A percentile compares a stretch with the other conserved stretches of the same genome.
Evolutionary conservation across 345 rosid species (phyloP).

Genomic region (Pelargonium nanum): DNA sequence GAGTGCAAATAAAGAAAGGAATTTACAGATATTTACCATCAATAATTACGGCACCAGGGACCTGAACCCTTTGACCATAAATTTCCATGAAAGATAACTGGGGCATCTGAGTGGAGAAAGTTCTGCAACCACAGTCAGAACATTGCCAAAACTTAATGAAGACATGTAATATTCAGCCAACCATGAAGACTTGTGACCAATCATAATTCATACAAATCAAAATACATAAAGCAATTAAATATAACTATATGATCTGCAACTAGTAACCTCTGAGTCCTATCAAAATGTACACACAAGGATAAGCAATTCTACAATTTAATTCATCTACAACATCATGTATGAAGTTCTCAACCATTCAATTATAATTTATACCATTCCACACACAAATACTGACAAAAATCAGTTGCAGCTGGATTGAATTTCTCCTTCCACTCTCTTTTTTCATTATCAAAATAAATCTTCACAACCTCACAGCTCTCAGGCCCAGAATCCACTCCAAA

Average conservation of each 20-base stretch:
- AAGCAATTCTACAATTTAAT: too few species aligned
- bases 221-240: neutral
- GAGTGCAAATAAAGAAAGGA: neutral
- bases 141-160: neutral
- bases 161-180: neutral
- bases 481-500: neutral
- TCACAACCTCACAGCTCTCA: neutral
- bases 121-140: conserved; percentile 23
- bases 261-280: neutral
- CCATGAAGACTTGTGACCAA: neutral
- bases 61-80: conserved; percentile 52
- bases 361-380: too few species aligned
- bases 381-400: too few species aligned
- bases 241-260: too few species aligned
- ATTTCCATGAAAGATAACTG: conserved; percentile 58
- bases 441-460: too few species aligned
- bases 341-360: too few species aligned
- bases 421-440: neutral
- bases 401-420: too few species aligned
- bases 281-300: too few species aligned
- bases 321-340: neutral
- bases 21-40: conserved; percentile 43
- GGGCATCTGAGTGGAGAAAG: conserved; percentile 21
- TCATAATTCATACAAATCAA: neutral
- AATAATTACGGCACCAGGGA: conserved; percentile 57